Conservation (phyloP, 768 basidiomycete species). For the Suillus subaureus region DNA sequence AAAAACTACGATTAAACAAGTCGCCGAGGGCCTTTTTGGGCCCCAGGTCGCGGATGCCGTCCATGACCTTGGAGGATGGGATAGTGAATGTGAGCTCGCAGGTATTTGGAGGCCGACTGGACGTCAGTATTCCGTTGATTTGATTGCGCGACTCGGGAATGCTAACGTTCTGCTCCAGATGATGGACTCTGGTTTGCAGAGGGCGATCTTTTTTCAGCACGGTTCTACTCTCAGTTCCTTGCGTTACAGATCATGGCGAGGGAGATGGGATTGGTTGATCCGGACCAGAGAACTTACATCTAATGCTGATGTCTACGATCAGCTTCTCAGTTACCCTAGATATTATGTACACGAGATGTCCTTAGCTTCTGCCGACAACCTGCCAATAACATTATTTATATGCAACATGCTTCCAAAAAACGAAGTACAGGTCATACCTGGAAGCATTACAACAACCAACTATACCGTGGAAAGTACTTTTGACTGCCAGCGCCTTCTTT, state of each 20-base stretch:
- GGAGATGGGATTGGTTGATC: not conserved
- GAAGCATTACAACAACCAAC: not conserved
- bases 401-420: not conserved
- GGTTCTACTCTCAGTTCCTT: not conserved
- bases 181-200: constrained; percentile 10
- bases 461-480: not conserved
- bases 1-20: constrained; percentile 8
- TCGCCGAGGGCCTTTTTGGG: constrained; percentile 8
- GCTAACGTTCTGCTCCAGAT: not conserved
- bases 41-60: constrained; percentile 5
- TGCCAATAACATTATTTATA: not conserved
- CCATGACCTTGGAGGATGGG: constrained; percentile 15
- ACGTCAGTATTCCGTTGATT: constrained; percentile 1
- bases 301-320: not conserved
- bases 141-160: not conserved
- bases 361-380: not conserved
- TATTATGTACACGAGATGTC: not conserved
- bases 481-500: not conserved
- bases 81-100: constrained; percentile 13
- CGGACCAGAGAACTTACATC: not conserved
- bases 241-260: not conserved
- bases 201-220: constrained; percentile 10
- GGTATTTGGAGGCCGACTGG: constrained; percentile 16
- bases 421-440: not conserved
- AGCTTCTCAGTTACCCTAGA: not conserved